These are phyloP conservation scores for Trichosporon ovoides DNA, from an alignment of 1,284 basidiomycete species.

Conservation along the genomic window DNA sequence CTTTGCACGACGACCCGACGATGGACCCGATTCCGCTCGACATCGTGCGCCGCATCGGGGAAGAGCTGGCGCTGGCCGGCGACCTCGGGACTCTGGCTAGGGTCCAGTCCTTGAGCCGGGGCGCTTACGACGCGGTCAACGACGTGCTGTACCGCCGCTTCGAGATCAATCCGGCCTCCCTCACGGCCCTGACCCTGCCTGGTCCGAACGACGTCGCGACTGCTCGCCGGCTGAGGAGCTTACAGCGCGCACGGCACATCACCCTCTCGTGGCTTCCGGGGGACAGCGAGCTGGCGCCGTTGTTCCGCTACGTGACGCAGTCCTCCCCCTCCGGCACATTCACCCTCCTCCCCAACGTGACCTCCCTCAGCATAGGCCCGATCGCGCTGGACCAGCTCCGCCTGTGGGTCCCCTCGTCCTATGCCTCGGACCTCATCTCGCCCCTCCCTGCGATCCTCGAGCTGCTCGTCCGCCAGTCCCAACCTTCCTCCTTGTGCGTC, in stretches of 20 bases:
- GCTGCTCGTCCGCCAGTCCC: constrained; percentile 9
- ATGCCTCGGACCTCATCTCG: constrained; percentile 10
- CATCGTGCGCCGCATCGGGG: constrained; percentile 24
- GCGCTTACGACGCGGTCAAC: constrained; percentile 19
- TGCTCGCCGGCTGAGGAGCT: background rate
- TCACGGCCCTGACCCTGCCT: background rate
- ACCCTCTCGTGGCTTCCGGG: background rate
- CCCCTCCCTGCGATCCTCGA: constrained; percentile 27
- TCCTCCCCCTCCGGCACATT: too few species aligned
- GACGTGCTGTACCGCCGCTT: constrained; percentile 25
- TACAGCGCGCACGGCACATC: background rate
- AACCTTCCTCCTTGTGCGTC: constrained; percentile 19
- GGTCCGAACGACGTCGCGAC: background rate
- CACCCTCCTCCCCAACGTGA: constrained; percentile 23
- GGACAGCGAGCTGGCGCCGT: background rate
- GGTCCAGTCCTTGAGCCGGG: constrained; percentile 17
- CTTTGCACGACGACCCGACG: too few species aligned
- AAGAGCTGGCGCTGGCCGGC: constrained; percentile 10
- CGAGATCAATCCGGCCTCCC: background rate
- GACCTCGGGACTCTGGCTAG: constrained; percentile 14
- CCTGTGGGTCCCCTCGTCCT: constrained; percentile 23
- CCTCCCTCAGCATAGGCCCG: constrained; percentile 21
- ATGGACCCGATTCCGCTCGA: constrained; percentile 14
- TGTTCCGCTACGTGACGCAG: background rate
- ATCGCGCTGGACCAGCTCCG: constrained; percentile 27